Evolutionary conservation across 2,329 filamentous ascomycete genomes (phyloP), one percentile per base, ranked within the genome.

Genomic region (Colletotrichum liaoningense): DNA sequence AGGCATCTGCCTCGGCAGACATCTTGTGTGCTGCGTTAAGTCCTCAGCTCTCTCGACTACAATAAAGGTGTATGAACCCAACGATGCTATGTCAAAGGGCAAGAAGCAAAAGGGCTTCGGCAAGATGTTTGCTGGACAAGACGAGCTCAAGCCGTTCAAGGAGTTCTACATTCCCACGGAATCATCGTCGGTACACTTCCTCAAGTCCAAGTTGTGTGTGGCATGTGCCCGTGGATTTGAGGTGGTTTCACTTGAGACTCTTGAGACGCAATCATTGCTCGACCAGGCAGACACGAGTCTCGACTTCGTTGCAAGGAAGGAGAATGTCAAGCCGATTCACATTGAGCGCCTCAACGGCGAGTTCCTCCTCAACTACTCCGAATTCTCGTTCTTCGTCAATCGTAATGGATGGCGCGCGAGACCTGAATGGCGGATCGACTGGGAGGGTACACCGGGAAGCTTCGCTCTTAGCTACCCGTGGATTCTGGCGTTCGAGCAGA

Each of bases 361-460:
- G 81, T 99, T 99, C 87, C 84, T 99, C 77, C 92, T 99, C 76
- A 98, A 98, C 84, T 99, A 99, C 85, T 97, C 95, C 5, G 97
- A 99, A 82, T 99, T 98, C 84, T 98, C 95, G 14, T 99, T 99
- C 90, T 99, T 98, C 80, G 97, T 99, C 81, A 98, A 99, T 84
- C 92, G 97, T 79, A 98, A 99, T 82, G 97, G 97, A 49, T 99
- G 97, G 97, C 92, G 97, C 75, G 96, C 96, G 67, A 90, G 95
- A 79, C 95, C 95, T 5, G 97, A 99, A 83, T 99, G 97, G 97
- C 93, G 93, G 79, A 98, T 99, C 80, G 93, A 96, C 76, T 99
- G 97, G 97, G 97, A 99, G 85, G 97, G 97, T 69, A 94, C 92
- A 57, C 97, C 97, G 54, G 93, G 95, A 79, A 93, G 92, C 71